Evolutionary conservation across 1,139 yeast genomes (phyloP), one percentile per base, ranked within the genome.

Genomic region (Starmera stellimalicola): DNA sequence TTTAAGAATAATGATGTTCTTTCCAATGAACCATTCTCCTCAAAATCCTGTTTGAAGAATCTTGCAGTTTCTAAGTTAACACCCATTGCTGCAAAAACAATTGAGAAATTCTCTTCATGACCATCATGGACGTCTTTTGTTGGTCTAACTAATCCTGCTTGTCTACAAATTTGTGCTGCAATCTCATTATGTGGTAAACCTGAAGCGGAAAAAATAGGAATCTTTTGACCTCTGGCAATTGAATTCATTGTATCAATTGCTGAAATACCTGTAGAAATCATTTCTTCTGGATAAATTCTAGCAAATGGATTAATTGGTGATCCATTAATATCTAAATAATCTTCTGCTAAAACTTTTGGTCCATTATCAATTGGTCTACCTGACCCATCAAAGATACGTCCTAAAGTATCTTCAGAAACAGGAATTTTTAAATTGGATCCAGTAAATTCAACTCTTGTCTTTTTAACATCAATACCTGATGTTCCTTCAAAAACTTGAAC

Each of bases 121-220:
- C 98, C 99, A 63, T 91, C 99, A 59, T 91, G 98, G 39, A 91
- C 98, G 61, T 91, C 99, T 68, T 91, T 91, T 33, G 98, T 91
- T 54, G 99, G 98, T 66, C 98, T 82, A 38, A 93, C 98, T 57
- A 91, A 74, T 51, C 97, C 96, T 31, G 99, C 98, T 68, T 91
- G 99, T 68, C 99, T 87, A 73, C 97, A 91, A 62, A 91, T 91
- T 65, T 91, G 99, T 30, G 99, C 98, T 42, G 99, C 99, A 65
- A 91, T 88, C 65, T 93, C 98, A 58, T 91, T 93, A 65, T 91
- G 99, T 38, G 99, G 99, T 58, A 91, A 76, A 69, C 99, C 99
- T 37, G 97, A 87, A 29, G 98, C 98, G 36, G 96, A 85, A 68
- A 91, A 91, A 60, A 91, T 91, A 34, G 98, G 98, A 57, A 91